A percentile compares a stretch with the other conserved stretches of the same genome.
Evolutionary conservation across 108 stramenopile species (phyloP).

Genomic region (Cyclotella sp.): DNA sequence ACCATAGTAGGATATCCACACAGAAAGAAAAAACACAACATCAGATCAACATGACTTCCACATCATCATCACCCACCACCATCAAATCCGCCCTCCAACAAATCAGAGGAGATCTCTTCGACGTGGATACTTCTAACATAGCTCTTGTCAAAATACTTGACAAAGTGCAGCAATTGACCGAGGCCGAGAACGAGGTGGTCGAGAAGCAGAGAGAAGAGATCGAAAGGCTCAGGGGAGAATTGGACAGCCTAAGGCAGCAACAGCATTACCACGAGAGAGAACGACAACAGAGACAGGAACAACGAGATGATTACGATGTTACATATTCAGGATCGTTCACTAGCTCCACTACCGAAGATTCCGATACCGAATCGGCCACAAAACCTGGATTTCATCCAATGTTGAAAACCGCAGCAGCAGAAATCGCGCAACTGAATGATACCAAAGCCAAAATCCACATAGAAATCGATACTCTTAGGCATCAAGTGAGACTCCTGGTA

Average conservation of each 20-base stretch:
- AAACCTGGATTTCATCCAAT: neutral
- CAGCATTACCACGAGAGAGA: neutral
- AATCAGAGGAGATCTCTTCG: conserved; percentile 29
- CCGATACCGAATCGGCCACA: neutral
- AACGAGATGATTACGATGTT: conserved; percentile 8
- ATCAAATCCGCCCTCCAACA: conserved; percentile 20
- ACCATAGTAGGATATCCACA: neutral
- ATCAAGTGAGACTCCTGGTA: conserved; percentile 6
- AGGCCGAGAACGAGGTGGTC: conserved; percentile 32
- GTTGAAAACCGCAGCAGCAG: neutral
- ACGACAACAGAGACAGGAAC: neutral
- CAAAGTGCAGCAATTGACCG: conserved; percentile 36
- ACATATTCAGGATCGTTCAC: conserved; percentile 6
- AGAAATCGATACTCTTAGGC: conserved; percentile 17
- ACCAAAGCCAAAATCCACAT: conserved; percentile 10
- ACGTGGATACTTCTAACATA: conserved; percentile 3
- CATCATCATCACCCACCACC: neutral
- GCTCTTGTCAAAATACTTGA: conserved; percentile 16
- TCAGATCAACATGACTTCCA: neutral
- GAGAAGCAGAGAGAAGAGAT: conserved; percentile 17
- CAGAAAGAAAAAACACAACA: neutral
- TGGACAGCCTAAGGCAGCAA: neutral
- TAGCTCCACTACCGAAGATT: conserved; percentile 8
- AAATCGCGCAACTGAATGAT: neutral
- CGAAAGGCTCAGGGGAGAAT: neutral